A percentile compares a stretch with the other conserved stretches of the same genome.
These are phyloP conservation scores for Podospora fimiseda DNA, from an alignment of 495 filamentous ascomycete genomes.

Conservation along the genomic window DNA sequence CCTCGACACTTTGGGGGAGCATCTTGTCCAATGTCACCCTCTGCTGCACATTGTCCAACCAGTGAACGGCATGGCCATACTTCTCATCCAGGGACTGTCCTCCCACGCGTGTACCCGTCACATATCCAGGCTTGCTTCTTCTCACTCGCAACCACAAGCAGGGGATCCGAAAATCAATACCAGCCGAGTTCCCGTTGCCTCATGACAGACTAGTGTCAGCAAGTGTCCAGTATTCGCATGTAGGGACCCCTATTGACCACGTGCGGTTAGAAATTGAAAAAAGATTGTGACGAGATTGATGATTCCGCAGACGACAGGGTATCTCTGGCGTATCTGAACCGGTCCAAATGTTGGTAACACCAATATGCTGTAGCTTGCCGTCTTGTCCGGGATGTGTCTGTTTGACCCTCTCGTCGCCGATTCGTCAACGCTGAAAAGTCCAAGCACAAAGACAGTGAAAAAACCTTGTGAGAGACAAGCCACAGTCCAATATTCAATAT, in stretches of 20 bases:
- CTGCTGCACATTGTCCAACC: background rate
- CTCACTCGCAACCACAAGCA: background rate
- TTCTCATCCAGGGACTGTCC: background rate
- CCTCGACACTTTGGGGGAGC: background rate
- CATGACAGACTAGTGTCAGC: background rate
- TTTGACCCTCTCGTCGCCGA: background rate
- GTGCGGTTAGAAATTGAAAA: background rate
- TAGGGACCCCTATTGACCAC: background rate
- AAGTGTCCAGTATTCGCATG: background rate
- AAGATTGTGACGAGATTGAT: background rate
- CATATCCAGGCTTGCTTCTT: background rate
- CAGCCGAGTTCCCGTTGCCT: background rate
- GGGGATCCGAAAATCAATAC: background rate
- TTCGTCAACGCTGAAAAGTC: background rate
- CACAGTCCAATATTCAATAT: background rate
- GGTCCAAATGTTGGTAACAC: background rate
- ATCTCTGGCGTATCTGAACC: too few relatives aligned
- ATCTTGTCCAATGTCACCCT: background rate
- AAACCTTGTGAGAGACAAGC: background rate
- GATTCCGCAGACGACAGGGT: background rate
- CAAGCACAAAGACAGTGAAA: background rate
- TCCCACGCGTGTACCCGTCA: background rate
- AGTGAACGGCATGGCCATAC: background rate
- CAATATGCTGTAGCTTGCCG: background rate
- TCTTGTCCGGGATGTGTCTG: background rate